Evolutionary conservation across 1,284 basidiomycete species (phyloP), one percentile per base, ranked within the genome.

Genomic region (Golubevia sp.): DNA sequence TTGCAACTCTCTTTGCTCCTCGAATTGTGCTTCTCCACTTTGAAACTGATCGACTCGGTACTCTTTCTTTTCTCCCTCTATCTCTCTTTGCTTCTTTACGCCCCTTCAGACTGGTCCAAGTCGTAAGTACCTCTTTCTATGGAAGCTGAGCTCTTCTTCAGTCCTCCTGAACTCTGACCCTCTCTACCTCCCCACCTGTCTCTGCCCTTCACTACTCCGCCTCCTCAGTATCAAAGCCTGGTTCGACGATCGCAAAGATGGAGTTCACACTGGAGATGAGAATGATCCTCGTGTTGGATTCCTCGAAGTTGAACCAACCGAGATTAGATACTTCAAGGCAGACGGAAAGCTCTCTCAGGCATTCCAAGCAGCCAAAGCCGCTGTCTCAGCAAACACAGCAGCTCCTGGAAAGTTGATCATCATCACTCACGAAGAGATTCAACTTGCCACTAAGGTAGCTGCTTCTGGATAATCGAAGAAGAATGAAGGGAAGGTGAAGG

Each of bases 161-260:
- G n/a, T n/a, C n/a, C n/a, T n/a, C n/a, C n/a, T n/a, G n/a, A n/a
- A n/a, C n/a, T n/a, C n/a, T n/a, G n/a, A n/a, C n/a, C n/a, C n/a
- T n/a, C n/a, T n/a, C n/a, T n/a, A n/a, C n/a, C n/a, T n/a, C n/a
- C n/a, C n/a, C n/a, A n/a, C n/a, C n/a, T n/a, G n/a, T n/a, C n/a
- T n/a, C n/a, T n/a, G n/a, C n/a, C n/a, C n/a, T n/a, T n/a, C n/a
- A n/a, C n/a, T n/a, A n/a, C n/a, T n/a, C n/a, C n/a, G n/a, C n/a
- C n/a, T n/a, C 51, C 67, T 50, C 56, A 24, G 54, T 6, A 64
- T 78, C 44, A 61, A 65, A 54, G 91, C 90, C 0, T 96, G 92
- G 88, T 95, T 96, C 77, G 92, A 91, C 21, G 90, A 95, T 81
- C 86, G 94, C 66, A 90, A 90, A 55, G 94, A 96, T 73, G 92